Conservation (phyloP, 1,284 basidiomycete species). For the Cutaneotrichosporon sp. region DNA sequence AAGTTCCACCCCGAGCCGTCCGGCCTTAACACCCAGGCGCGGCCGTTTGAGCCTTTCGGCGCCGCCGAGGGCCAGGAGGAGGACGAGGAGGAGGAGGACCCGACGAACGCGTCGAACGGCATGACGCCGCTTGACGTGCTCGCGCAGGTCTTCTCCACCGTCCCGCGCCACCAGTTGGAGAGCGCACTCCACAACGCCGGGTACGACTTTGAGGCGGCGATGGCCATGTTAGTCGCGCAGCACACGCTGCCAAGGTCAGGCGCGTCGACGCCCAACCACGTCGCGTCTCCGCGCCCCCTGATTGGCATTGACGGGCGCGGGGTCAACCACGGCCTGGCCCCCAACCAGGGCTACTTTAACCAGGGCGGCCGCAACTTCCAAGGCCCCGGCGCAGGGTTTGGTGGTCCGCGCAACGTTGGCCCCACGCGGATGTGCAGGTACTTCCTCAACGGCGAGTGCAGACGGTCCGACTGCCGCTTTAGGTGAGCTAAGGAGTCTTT, state of each 20-base stretch:
- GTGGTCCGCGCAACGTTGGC: slow-evolving; percentile 57
- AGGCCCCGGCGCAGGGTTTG: slow-evolving; percentile 37
- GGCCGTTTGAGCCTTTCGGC: slow-evolving; percentile 13
- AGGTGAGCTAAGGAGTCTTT: slow-evolving; percentile 62
- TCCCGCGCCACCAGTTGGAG: slow-evolving; percentile 87
- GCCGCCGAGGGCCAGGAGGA: slow-evolving; percentile 36
- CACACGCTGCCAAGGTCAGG: slow-evolving; percentile 48
- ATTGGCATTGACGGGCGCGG: slow-evolving; percentile 35
- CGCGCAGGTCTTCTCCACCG: slow-evolving; percentile 83
- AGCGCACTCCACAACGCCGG: slow-evolving; percentile 83
- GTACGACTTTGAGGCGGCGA: slow-evolving; percentile 93
- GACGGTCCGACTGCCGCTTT: slow-evolving; percentile 94
- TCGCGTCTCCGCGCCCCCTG: slow-evolving; percentile 40
- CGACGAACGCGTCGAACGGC: slow-evolving; percentile 59
- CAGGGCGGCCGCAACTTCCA: slow-evolving; percentile 42
- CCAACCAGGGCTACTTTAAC: slow-evolving; percentile 47
- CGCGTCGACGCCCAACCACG: slow-evolving; percentile 47
- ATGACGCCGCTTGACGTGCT: slow-evolving; percentile 98
- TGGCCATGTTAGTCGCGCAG: slow-evolving; percentile 86
- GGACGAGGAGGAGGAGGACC: slow-evolving; percentile 52
- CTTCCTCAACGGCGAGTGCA: slow-evolving; percentile 93
- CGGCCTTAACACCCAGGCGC: slow-evolving; percentile 30
- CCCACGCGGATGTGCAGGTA: slow-evolving; percentile 82
- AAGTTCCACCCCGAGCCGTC: slow-evolving; percentile 32
- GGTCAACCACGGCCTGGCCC: slow-evolving; percentile 27